A percentile compares a stretch with the other conserved stretches of the same genome.
Evolutionary conservation across 805 yeast species (phyloP).

Genomic region (Candida xiaguanensis): DNA sequence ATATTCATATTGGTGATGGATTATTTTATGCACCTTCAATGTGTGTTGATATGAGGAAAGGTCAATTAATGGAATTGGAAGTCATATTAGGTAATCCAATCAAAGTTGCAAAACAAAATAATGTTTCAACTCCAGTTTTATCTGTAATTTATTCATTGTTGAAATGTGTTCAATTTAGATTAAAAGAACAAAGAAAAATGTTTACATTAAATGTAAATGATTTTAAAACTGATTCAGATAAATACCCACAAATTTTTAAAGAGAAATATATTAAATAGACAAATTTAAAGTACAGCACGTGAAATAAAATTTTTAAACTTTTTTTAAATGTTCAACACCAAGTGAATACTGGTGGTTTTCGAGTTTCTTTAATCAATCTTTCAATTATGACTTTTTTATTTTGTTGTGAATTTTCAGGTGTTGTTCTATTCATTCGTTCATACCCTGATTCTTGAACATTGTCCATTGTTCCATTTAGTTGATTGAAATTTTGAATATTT

Average conservation of each 20-base stretch:
- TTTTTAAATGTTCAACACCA: slow-evolving; percentile 65
- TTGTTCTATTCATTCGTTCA: slow-evolving; percentile 16
- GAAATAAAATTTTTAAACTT: no score
- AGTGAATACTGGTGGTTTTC: slow-evolving; percentile 62
- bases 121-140: slow-evolving; percentile 55
- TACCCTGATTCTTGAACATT: slow-evolving; percentile 9
- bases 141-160: slow-evolving; percentile 55
- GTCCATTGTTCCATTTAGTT: neutral
- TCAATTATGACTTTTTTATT: slow-evolving; percentile 50
- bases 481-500: neutral
- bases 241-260: slow-evolving; percentile 9
- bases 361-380: slow-evolving; percentile 50
- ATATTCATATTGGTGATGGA: slow-evolving; percentile 49
- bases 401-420: slow-evolving; percentile 3
- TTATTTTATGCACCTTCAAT: slow-evolving; percentile 40
- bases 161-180: slow-evolving; percentile 55
- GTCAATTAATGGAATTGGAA: slow-evolving; percentile 37
- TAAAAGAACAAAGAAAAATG: slow-evolving; percentile 54
- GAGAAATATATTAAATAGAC: slow-evolving; percentile 7
- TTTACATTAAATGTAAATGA: slow-evolving; percentile 10
- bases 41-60: slow-evolving; percentile 36
- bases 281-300: no score
- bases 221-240: slow-evolving; percentile 11
- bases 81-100: slow-evolving; percentile 39
- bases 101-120: slow-evolving; percentile 34